Conservation (phyloP, 768 basidiomycete genomes). For the Cubamyces sp. region DNA sequence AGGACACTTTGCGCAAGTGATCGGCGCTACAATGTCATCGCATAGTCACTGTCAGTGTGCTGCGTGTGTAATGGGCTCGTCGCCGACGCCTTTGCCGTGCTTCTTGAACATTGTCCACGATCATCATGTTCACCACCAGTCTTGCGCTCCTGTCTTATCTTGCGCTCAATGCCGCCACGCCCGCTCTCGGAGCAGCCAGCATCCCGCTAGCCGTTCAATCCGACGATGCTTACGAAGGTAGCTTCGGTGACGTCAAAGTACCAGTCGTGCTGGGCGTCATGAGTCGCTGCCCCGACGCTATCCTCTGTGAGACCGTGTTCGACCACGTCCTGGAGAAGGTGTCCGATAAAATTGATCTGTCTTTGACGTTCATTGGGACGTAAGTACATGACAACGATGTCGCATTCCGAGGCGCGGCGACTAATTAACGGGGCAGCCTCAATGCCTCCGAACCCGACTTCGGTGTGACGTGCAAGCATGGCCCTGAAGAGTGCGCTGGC, state of each 20-base stretch:
- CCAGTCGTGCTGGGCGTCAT: constrained; percentile 62
- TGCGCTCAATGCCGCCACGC: neutral
- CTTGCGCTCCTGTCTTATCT: neutral
- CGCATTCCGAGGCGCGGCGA: neutral
- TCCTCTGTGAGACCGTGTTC: constrained; percentile 79
- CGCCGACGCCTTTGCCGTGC: neutral
- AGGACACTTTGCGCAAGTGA: constrained; percentile 16
- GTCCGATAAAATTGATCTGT: constrained; percentile 65
- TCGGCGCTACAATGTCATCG: constrained; percentile 9
- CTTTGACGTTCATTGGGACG: constrained; percentile 76
- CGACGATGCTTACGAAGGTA: constrained; percentile 9
- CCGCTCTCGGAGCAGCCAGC: neutral
- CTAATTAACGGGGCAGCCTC: constrained; percentile 43
- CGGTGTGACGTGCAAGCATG: constrained; percentile 85
- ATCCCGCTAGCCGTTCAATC: constrained; percentile 3
- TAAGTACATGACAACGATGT: constrained; percentile 41
- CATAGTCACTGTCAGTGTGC: neutral
- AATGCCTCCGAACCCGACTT: constrained; percentile 69
- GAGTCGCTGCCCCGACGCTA: constrained; percentile 81
- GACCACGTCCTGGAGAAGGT: constrained; percentile 70
- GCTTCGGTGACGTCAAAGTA: constrained; percentile 43
- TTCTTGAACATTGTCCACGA: constrained; percentile 9
- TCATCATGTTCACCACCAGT: constrained; percentile 12
- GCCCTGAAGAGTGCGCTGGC: constrained; percentile 79
- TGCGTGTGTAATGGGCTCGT: neutral